A percentile compares a stretch with the other conserved stretches of the same genome.
These are phyloP conservation scores for Boletus coccyginus DNA, from an alignment of 768 basidiomycete species.

Conservation along the genomic window DNA sequence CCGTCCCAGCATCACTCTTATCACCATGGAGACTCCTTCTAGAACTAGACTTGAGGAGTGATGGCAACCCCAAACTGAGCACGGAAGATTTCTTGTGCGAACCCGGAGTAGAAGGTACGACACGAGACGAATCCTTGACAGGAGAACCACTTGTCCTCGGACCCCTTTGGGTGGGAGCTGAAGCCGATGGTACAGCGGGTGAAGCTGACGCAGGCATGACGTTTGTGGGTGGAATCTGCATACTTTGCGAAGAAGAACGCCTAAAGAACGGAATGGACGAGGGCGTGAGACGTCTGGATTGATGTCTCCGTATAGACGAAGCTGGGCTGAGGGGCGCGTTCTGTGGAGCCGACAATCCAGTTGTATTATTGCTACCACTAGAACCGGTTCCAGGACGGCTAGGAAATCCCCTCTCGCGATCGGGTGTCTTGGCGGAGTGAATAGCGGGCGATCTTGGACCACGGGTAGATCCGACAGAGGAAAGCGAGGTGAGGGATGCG, in stretches of 20 bases:
- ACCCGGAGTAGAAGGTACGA: constrained; percentile 54
- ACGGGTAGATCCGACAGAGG: constrained; percentile 66
- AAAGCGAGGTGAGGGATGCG: constrained; percentile 72
- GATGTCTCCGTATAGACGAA: constrained; percentile 63
- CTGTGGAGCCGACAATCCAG: constrained; percentile 51
- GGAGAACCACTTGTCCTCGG: constrained; percentile 49
- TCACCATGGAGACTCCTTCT: constrained; percentile 73
- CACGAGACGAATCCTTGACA: constrained; percentile 48
- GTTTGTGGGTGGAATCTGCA: constrained; percentile 58
- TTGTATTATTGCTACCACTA: constrained; percentile 68
- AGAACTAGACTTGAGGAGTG: constrained; percentile 83
- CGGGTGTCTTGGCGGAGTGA: constrained; percentile 58
- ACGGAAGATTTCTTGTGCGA: constrained; percentile 82
- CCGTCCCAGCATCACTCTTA: constrained; percentile 36
- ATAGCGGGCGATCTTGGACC: constrained; percentile 44
- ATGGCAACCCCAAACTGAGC: constrained; percentile 75
- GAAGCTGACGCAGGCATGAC: constrained; percentile 42
- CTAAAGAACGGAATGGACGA: constrained; percentile 94
- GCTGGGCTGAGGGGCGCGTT: constrained; percentile 70
- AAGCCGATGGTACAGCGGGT: constrained; percentile 52
- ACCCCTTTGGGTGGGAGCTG: constrained; percentile 39
- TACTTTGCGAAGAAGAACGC: constrained; percentile 85
- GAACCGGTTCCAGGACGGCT: constrained; percentile 77
- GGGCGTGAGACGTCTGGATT: constrained; percentile 78
- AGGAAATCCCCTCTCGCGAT: constrained; percentile 44